These are phyloP conservation scores for Bauhinia variegata DNA, from an alignment of 306 rosid genomes.

Conservation along the genomic window DNA sequence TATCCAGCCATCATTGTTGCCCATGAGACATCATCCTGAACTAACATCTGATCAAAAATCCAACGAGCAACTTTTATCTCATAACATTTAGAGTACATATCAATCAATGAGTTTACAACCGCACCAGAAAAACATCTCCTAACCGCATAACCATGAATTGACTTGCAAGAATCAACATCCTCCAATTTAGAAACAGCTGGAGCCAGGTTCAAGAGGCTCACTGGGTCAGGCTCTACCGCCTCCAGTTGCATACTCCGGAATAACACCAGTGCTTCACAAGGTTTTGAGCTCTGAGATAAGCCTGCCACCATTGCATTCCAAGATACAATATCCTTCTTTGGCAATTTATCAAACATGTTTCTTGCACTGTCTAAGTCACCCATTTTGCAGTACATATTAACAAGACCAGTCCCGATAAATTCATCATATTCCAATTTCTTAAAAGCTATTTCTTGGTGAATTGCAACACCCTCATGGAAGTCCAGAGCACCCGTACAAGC, in stretches of 20 bases:
- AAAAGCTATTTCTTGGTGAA: constrained; percentile 51
- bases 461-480: constrained; percentile 49
- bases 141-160: constrained; percentile 64
- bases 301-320: constrained; percentile 77
- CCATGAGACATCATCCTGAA: constrained; percentile 59
- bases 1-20: constrained; percentile 74
- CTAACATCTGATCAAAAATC: constrained; percentile 49
- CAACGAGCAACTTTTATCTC: constrained; percentile 45
- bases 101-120: constrained; percentile 63
- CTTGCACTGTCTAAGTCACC: constrained; percentile 55
- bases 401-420: constrained; percentile 68
- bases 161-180: constrained; percentile 56
- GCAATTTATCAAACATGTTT: constrained; percentile 60
- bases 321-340: constrained; percentile 52
- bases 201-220: constrained; percentile 71
- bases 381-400: constrained; percentile 66
- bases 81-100: constrained; percentile 74
- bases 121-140: constrained; percentile 45
- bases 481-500: constrained; percentile 65
- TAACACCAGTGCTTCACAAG: constrained; percentile 47
- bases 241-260: constrained; percentile 52
- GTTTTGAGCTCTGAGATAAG: constrained; percentile 57
- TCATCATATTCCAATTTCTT: constrained; percentile 53
- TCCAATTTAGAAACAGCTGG: constrained; percentile 61
- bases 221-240: constrained; percentile 49